Percentiles rank a stretch among this genome's conserved stretches.
These are phyloP conservation scores for Geopyxis carbonaria DNA, from an alignment of 495 filamentous ascomycete species.

Conservation along the genomic window DNA sequence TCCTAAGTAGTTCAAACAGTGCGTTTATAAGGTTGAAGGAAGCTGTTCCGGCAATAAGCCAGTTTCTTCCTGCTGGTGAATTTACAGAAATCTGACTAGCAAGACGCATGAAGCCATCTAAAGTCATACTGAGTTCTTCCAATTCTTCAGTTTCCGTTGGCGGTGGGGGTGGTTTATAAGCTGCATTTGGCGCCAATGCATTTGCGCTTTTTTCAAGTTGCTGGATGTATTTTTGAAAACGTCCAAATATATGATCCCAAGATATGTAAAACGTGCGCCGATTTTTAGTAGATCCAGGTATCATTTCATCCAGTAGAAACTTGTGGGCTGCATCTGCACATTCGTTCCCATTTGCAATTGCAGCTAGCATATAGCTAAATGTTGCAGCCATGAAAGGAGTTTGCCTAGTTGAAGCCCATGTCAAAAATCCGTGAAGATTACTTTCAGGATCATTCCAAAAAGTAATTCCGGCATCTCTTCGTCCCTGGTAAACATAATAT, in stretches of 20 bases:
- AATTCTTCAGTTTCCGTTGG: conserved; percentile 37
- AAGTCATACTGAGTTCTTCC: conserved; percentile 81
- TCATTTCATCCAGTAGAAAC: conserved; percentile 76
- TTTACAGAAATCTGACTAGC: conserved; percentile 61
- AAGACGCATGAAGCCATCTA: conserved; percentile 79
- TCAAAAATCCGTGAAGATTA: conserved; percentile 80
- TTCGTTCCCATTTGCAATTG: conserved; percentile 61
- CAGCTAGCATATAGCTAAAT: conserved; percentile 86
- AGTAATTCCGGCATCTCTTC: conserved; percentile 60
- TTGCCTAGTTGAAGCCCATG: conserved; percentile 83
- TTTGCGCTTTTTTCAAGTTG: conserved; percentile 19
- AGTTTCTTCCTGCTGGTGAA: conserved; percentile 40
- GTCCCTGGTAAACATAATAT: conserved; percentile 72
- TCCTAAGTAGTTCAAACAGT: conserved; percentile 19
- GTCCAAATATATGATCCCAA: conserved; percentile 83
- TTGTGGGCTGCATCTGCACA: conserved; percentile 66
- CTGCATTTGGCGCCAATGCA: conserved; percentile 16
- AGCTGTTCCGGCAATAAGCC: conserved; percentile 48
- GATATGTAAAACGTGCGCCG: conserved; percentile 64
- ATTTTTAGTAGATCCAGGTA: conserved; percentile 53
- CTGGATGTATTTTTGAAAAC: conserved; percentile 27
- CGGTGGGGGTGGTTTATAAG: conserved; percentile 15
- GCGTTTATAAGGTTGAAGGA: conserved; percentile 13
- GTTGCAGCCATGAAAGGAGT: conserved; percentile 85
- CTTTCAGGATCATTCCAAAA: conserved; percentile 84